Conservation (phyloP, 1,284 basidiomycete genomes). For the Cutaneotrichosporon sp. region DNA sequence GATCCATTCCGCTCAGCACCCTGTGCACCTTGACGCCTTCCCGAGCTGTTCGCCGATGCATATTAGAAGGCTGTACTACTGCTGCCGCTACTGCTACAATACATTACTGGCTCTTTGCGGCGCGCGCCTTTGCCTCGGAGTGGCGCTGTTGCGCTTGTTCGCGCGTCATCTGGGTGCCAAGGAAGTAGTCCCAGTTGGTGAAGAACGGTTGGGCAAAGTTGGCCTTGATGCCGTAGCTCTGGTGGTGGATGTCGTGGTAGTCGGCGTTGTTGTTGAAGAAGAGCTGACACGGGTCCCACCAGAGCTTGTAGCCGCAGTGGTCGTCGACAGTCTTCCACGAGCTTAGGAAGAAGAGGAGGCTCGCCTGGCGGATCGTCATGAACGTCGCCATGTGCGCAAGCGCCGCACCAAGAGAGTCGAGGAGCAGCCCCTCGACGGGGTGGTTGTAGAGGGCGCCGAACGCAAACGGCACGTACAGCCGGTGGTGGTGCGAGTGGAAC, state of each 20-base stretch:
- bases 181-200: conserved; percentile 52
- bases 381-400: conserved; percentile 69
- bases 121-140: conserved; percentile 5
- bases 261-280: conserved; percentile 91
- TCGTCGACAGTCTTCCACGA: conserved; percentile 96
- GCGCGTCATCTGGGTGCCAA: conserved; percentile 52
- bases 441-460: conserved; percentile 98
- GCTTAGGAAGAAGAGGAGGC: conserved; percentile 77
- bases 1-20: neutral
- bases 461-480: conserved; percentile 94
- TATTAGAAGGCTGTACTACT: conserved; percentile 4
- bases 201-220: conserved; percentile 96
- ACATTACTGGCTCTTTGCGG: conserved; percentile 12
- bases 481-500: conserved; percentile 92
- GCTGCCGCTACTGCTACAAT: conserved; percentile 9
- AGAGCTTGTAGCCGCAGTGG: conserved; percentile 88
- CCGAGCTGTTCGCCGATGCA: neutral
- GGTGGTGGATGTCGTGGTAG: conserved; percentile 98
- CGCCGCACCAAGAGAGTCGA: conserved; percentile 81
- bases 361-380: conserved; percentile 81
- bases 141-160: conserved; percentile 37
- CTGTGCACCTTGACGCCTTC: neutral
- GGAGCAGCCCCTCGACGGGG: conserved; percentile 86
- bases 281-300: conserved; percentile 85
- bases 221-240: conserved; percentile 87